A percentile compares a stretch with the other conserved stretches of the same genome.
phyloP scores from a whole-genome alignment of 2,329 filamentous ascomycete species.

The Podosphaera xanthii region DNA sequence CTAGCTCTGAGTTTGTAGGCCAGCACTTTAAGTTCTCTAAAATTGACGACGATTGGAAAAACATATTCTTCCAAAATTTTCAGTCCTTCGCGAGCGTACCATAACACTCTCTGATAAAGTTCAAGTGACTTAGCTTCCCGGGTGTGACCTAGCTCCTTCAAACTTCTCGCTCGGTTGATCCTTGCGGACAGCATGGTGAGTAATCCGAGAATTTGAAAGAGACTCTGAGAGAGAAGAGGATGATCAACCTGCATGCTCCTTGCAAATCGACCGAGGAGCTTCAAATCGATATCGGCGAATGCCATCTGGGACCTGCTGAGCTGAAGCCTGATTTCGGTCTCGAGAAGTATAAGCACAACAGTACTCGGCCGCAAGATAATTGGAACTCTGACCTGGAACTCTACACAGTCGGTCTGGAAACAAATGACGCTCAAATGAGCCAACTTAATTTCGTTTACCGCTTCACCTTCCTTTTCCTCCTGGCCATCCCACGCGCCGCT shows the following conservation, averaged over 20 bases:
- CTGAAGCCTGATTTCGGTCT: neutral
- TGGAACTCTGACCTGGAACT: neutral
- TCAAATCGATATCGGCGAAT: conserved; percentile 91
- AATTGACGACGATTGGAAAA: conserved; percentile 58
- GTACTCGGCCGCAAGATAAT: neutral
- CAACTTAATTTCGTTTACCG: neutral
- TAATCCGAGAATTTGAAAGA: conserved; percentile 79
- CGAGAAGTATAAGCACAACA: neutral
- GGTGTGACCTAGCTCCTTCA: conserved; percentile 61
- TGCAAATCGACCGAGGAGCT: conserved; percentile 79
- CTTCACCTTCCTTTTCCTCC: neutral
- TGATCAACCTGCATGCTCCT: conserved; percentile 57
- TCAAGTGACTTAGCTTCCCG: conserved; percentile 58
- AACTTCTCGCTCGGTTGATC: conserved; percentile 59
- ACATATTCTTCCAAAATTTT: conserved; percentile 74
- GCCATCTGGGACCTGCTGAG: conserved; percentile 37
- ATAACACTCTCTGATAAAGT: conserved; percentile 78
- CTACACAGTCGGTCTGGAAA: neutral
- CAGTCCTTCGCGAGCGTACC: conserved; percentile 80
- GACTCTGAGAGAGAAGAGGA: conserved; percentile 53
- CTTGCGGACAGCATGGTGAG: conserved; percentile 73
- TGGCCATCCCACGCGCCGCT: too few species aligned
- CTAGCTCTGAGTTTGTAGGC: conserved; percentile 80
- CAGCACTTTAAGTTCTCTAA: conserved; percentile 67
- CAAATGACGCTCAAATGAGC: neutral